phyloP scores from a whole-genome alignment of 768 basidiomycete genomes.

The Pisolithus orientalis region DNA sequence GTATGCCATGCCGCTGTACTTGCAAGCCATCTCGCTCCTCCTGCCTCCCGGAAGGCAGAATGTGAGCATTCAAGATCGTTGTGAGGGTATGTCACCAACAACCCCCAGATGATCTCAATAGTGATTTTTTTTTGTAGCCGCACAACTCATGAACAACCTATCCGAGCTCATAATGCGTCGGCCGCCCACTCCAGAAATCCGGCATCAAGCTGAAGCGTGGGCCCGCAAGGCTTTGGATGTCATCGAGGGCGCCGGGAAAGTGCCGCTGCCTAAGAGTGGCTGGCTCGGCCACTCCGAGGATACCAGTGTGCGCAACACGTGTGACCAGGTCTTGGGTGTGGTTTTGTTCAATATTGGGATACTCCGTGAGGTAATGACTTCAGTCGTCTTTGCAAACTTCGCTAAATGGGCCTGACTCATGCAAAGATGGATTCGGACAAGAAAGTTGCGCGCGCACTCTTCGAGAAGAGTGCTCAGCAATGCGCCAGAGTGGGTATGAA shows the following conservation, averaged over 20 bases:
- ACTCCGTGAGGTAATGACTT: slow-evolving; percentile 35
- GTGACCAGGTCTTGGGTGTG: slow-evolving; percentile 51
- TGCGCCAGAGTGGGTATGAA: slow-evolving; percentile 25
- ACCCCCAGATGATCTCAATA: background rate
- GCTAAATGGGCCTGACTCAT: background rate
- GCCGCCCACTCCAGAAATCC: slow-evolving; percentile 29
- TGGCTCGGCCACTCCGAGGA: slow-evolving; percentile 19
- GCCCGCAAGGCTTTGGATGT: slow-evolving; percentile 42
- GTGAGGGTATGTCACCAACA: slow-evolving; percentile 42
- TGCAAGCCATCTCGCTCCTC: slow-evolving; percentile 58
- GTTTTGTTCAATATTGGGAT: slow-evolving; percentile 58
- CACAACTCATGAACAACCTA: slow-evolving; percentile 46
- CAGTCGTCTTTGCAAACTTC: background rate
- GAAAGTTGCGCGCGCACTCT: slow-evolving; percentile 23
- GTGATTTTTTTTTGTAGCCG: slow-evolving; percentile 22
- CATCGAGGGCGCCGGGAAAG: slow-evolving; percentile 22
- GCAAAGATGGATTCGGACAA: slow-evolving; percentile 30
- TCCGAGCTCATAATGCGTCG: slow-evolving; percentile 35
- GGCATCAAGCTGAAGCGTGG: slow-evolving; percentile 54
- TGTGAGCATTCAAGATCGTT: slow-evolving; percentile 42
- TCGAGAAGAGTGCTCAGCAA: slow-evolving; percentile 26
- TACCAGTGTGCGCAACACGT: slow-evolving; percentile 30
- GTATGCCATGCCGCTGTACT: slow-evolving; percentile 58
- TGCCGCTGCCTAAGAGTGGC: slow-evolving; percentile 10
- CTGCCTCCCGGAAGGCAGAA: slow-evolving; percentile 35